These are phyloP conservation scores for Daldinia decipiens DNA, from an alignment of 495 filamentous ascomycete species.

Conservation along the genomic window DNA sequence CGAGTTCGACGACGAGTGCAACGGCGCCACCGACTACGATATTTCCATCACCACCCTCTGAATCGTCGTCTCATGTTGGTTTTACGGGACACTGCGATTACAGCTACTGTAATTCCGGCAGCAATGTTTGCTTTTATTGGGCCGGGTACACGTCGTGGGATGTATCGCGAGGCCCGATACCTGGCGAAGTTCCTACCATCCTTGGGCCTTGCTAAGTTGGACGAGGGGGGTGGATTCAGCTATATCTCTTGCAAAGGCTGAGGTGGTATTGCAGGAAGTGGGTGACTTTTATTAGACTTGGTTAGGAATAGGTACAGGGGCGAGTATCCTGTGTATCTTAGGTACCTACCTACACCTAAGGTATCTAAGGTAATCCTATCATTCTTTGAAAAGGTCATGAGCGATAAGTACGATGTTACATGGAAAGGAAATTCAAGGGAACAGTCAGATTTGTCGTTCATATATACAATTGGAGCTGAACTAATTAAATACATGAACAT, in stretches of 20 bases:
- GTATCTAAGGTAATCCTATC: background rate
- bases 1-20: background rate
- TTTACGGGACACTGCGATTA: slow-evolving; percentile 41
- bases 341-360: background rate
- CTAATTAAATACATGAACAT: slow-evolving; percentile 15
- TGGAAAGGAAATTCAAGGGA: background rate
- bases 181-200: slow-evolving; percentile 42
- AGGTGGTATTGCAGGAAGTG: background rate
- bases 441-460: background rate
- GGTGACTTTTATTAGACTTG: background rate
- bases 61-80: background rate
- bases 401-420: too few species aligned
- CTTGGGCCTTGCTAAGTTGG: slow-evolving; percentile 40
- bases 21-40: slow-evolving; percentile 10
- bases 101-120: slow-evolving; percentile 41
- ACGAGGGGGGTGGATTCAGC: too few species aligned
- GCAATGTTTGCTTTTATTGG: slow-evolving; percentile 44
- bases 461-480: slow-evolving; percentile 30
- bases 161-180: slow-evolving; percentile 41
- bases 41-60: background rate
- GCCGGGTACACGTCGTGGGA: slow-evolving; percentile 47
- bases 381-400: background rate
- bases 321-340: background rate
- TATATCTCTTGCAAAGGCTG: background rate
- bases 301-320: background rate